Base-by-base conservation (phyloP, 2,329 filamentous ascomycete genomes). In the Zasmidium cellare region DNA sequence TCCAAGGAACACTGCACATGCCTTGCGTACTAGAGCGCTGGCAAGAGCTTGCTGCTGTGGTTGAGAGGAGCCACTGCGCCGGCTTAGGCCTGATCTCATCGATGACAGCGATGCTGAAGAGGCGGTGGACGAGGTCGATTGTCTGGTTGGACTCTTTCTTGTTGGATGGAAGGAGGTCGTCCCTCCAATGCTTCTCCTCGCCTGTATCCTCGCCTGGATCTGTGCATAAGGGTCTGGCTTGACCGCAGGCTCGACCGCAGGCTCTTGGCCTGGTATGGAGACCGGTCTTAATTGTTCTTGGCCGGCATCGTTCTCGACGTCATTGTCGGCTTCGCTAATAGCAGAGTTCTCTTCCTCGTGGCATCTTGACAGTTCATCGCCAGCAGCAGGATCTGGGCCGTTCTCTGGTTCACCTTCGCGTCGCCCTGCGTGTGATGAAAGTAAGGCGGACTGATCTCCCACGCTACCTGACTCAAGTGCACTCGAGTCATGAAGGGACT, bases 1-100 rank as follows among this genome's bases (percentile, higher is more conserved):
- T 0, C 89, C 86, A 14, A 96, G 77, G 3, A 96, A 81, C 25
- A 94, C 82, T 52, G 90, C 86, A 62, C 84, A 87, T 0, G 91
- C 92, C 74, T 90, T 92, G 56, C 87, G 84, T 23, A 96, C 82
- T 25, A 96, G 83, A 2, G 86, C 69, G 2, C 65, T 62, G 9
- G 71, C 58, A 41, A 71, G 55, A 11, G 65, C 59, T 24, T 65
- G 51, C 3, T 62, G 59, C 12, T 65, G 63, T 6, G 12, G 53
- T 23, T 55, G 49, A 14, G 57, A 41, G 16, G 28, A 48, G 18
- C 53, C 44, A 25, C 24, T 64, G 57, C 56, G 53, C 9, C 59
- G 58, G 22, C 53, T 55, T 12, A 58, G 48, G 24, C 47, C 46
- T 23, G 55, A 58, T 20, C 49, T 16, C 9, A 48, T 57, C 18